Percentiles rank a stretch among this genome's conserved stretches.
Evolutionary conservation across 2,329 filamentous ascomycete species (phyloP).

Genomic region (Penicillium sclerotiorum): DNA sequence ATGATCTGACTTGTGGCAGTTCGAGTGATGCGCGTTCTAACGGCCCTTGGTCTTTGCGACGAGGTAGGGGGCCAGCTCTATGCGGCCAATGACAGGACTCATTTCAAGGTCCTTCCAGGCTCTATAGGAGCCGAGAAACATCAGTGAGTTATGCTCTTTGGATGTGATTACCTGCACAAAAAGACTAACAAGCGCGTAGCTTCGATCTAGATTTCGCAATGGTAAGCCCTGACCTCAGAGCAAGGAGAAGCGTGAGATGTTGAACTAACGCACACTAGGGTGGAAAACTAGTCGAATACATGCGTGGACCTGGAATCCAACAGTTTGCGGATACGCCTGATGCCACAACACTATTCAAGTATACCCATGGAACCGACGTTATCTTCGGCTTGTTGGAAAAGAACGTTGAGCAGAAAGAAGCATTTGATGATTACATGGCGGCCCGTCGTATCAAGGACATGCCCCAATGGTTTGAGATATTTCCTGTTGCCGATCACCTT

Average conservation of each 20-base stretch:
- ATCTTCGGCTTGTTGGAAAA: constrained; percentile 20
- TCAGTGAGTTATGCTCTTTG: constrained; percentile 13
- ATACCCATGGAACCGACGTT: constrained; percentile 16
- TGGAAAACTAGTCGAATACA: constrained; percentile 17
- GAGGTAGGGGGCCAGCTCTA: constrained; percentile 21
- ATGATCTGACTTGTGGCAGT: no score
- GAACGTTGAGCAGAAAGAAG: constrained; percentile 20
- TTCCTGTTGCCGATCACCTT: constrained; percentile 12
- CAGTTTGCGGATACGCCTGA: constrained; percentile 13
- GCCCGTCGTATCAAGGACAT: constrained; percentile 13
- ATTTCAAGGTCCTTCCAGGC: constrained; percentile 19
- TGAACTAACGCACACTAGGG: constrained; percentile 2
- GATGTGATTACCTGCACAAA: no score
- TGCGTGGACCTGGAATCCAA: constrained; percentile 20
- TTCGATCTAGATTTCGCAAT: constrained; percentile 13
- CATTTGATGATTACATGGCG: constrained; percentile 25
- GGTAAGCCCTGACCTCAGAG: no score
- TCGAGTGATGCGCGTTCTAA: constrained; percentile 23
- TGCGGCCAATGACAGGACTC: constrained; percentile 19
- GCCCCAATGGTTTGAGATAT: constrained; percentile 24
- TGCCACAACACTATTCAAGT: constrained; percentile 17
- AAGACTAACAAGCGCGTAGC: neutral
- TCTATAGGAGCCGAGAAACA: constrained; percentile 20
- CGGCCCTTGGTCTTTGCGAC: constrained; percentile 17
- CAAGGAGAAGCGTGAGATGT: no score